Evolutionary conservation across 495 filamentous ascomycete species (phyloP).

Genomic region (Neurospora sp.): DNA sequence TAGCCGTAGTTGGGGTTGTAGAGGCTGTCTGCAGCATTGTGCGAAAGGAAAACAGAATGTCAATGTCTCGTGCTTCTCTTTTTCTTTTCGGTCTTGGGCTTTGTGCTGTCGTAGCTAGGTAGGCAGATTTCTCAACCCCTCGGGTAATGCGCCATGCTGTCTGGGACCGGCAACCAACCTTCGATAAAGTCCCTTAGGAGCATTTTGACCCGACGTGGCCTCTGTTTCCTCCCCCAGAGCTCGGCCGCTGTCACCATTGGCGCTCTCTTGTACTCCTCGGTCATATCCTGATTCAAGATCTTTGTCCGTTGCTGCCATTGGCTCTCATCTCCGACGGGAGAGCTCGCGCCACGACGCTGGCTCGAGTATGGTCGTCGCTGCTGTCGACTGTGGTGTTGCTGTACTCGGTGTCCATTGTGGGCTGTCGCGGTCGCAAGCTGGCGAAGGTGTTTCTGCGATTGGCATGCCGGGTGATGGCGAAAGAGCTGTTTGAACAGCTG

Average conservation of each 20-base stretch:
- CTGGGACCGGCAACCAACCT: constrained; percentile 40
- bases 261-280: constrained; percentile 66
- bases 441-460: constrained; percentile 41
- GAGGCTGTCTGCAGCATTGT: constrained; percentile 58
- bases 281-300: constrained; percentile 60
- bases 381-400: constrained; percentile 11
- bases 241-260: constrained; percentile 77
- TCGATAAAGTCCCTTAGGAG: constrained; percentile 94
- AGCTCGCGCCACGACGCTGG: constrained; percentile 13
- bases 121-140: neutral
- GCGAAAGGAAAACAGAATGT: neutral
- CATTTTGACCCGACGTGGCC: constrained; percentile 91
- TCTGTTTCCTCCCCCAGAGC: constrained; percentile 56
- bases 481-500: constrained; percentile 80
- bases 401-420: constrained; percentile 25
- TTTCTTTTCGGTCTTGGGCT: neutral
- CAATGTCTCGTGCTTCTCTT: neutral
- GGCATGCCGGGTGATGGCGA: constrained; percentile 61
- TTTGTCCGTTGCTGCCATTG: constrained; percentile 76
- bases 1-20: constrained; percentile 98
- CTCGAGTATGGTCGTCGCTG: constrained; percentile 19
- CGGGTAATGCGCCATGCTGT: neutral
- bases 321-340: constrained; percentile 30
- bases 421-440: constrained; percentile 27
- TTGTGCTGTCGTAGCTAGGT: neutral